phyloP scores from a whole-genome alignment of 768 basidiomycete species.

The Galerina sulciceps region DNA sequence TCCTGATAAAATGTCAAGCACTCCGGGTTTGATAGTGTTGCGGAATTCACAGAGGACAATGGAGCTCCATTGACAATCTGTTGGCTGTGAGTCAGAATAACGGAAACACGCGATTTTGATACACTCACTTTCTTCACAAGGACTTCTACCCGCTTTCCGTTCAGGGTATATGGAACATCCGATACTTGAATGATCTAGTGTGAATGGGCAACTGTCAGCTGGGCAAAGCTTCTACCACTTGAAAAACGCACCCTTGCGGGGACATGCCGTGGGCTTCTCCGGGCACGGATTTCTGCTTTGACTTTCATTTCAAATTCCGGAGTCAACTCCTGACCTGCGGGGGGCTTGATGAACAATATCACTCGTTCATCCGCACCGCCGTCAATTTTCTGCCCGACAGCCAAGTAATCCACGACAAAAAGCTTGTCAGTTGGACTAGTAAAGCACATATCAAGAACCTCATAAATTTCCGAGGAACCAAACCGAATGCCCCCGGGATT shows the following conservation, averaged over 20 bases:
- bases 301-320: conserved; percentile 58
- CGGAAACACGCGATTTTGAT: conserved; percentile 17
- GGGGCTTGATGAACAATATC: conserved; percentile 73
- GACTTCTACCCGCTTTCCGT: conserved; percentile 82
- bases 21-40: conserved; percentile 75
- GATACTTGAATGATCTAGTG: conserved; percentile 66
- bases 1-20: conserved; percentile 65
- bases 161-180: conserved; percentile 81
- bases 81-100: conserved; percentile 14
- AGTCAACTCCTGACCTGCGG: conserved; percentile 51
- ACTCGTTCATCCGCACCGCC: conserved; percentile 76
- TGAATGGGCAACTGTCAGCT: conserved; percentile 9
- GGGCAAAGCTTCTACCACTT: not conserved
- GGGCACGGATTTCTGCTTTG: conserved; percentile 60
- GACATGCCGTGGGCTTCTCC: conserved; percentile 76
- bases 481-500: conserved; percentile 87
- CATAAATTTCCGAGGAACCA: conserved; percentile 81
- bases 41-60: conserved; percentile 67
- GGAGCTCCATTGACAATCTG: conserved; percentile 82
- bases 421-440: conserved; percentile 42
- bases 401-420: conserved; percentile 62
- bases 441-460: conserved; percentile 72
- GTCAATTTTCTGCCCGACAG: conserved; percentile 71
- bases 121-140: conserved; percentile 68
- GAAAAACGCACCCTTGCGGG: conserved; percentile 61